A percentile compares a stretch with the other conserved stretches of the same genome.
Conservation (phyloP, 2,329 filamentous ascomycete species). For the Colletotrichum sp. region DNA sequence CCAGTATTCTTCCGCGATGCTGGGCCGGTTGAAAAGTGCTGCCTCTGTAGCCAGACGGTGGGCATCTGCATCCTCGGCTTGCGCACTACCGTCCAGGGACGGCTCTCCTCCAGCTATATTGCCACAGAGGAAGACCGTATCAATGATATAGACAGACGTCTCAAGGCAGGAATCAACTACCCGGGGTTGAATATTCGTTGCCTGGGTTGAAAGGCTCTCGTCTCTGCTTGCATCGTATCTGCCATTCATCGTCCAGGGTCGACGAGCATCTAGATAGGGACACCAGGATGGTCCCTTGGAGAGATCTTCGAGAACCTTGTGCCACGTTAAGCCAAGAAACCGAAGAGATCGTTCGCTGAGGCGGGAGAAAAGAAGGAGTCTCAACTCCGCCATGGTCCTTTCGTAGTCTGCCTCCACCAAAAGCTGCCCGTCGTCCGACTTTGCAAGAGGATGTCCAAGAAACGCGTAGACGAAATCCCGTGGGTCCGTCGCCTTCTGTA, state of each 20-base stretch:
- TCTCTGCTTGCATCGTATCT: neutral
- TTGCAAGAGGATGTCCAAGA: neutral
- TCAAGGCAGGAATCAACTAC: neutral
- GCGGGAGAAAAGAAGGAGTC: neutral
- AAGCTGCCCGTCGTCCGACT: neutral
- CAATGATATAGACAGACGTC: neutral
- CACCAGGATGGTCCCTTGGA: neutral
- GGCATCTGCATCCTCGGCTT: neutral
- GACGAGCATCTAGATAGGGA: neutral
- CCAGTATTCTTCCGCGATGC: neutral
- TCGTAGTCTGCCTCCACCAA: neutral
- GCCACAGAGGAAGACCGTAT: neutral
- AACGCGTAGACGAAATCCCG: neutral
- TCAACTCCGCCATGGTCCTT: neutral
- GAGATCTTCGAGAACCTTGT: neutral
- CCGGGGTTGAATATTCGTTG: neutral
- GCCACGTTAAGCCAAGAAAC: neutral
- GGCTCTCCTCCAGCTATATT: neutral
- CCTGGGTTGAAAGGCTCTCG: fast-evolving
- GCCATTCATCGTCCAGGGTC: neutral
- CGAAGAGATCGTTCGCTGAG: neutral
- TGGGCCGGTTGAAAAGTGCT: neutral
- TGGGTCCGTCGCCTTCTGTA: neutral
- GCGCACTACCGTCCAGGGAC: neutral
- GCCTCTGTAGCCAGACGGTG: neutral